phyloP scores from a whole-genome alignment of 345 rosid genomes.

The Arabis hirsuta region DNA sequence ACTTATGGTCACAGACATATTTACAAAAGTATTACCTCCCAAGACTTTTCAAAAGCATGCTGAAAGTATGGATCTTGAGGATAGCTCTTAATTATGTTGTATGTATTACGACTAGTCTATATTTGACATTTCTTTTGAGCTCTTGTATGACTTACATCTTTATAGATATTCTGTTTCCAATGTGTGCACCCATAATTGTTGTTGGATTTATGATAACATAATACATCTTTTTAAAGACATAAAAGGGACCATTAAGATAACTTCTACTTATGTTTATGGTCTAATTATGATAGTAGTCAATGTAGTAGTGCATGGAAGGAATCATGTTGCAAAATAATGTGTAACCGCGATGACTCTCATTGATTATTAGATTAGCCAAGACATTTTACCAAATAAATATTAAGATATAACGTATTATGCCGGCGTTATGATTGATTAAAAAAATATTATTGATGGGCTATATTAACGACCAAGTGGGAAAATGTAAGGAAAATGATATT shows the following conservation, averaged over 20 bases:
- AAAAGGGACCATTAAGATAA: too few species aligned
- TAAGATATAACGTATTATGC: not conserved
- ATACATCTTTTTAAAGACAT: not conserved
- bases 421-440: not conserved
- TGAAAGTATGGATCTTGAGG: conserved; percentile 15
- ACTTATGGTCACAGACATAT: not conserved
- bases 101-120: not conserved
- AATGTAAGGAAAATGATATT: too few species aligned
- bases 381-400: conserved; percentile 7
- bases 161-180: not conserved
- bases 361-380: not conserved
- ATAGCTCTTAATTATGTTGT: not conserved
- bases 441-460: too few species aligned
- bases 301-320: not conserved
- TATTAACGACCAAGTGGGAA: too few species aligned
- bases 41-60: not conserved
- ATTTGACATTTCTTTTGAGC: not conserved
- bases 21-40: conserved; percentile 10
- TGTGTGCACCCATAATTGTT: not conserved
- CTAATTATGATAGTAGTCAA: not conserved
- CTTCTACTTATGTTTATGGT: too few species aligned
- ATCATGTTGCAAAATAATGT: not conserved
- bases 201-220: not conserved
- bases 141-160: not conserved
- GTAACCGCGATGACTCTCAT: not conserved